Evolutionary conservation across 2,329 filamentous ascomycete genomes (phyloP), one percentile per base, ranked within the genome.

Genomic region (Dendrostoma leiphaemia): DNA sequence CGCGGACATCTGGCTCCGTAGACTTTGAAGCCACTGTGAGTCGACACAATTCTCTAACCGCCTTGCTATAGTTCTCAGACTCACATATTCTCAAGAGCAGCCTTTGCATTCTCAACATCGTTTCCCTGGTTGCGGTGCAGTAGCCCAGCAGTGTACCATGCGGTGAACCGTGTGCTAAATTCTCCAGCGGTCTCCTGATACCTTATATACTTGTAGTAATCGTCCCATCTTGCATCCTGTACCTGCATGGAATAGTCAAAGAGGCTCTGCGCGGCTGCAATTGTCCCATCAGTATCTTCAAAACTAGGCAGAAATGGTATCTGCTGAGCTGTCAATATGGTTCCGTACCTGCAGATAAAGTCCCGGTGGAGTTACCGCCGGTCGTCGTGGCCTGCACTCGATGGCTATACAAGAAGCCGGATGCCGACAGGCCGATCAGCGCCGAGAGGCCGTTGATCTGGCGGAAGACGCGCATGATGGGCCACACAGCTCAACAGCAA

Each of bases 131-230:
- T 68, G 3, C 71, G 67, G 37, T 70, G 60, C 26, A 73, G 51
- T 15, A 75, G 55, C 1, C 72, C 72, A 0, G 70, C 62, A 3
- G 70, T 61, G 45, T 75, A 74, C 72, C 72, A 74, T 0, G 71
- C 69, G 1, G 72, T 75, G 46, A 76, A 76, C 9, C 74, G 66
- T 31, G 69, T 63, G 3, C 68, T 73, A 69, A 72, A 75, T 19
- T 69, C 69, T 0, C 74, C 74, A n/a, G 38, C 48, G 3, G 70
- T 72, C 44, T 75, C 70, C 10, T 65, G 64, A 48, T 75, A 76
- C 57, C 62, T 69, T 23, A 77, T 68, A 43, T 70, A 71, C 21
- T 73, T 71, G 59, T 76, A 77, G 2, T 65, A 69, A 7, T 66
- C 60, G 56, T 76, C 74, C 49, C 67, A 76, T 38, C 73, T 63